Conservation (phyloP, 345 rosid genomes). For the Eucalyptus regnans region DNA sequence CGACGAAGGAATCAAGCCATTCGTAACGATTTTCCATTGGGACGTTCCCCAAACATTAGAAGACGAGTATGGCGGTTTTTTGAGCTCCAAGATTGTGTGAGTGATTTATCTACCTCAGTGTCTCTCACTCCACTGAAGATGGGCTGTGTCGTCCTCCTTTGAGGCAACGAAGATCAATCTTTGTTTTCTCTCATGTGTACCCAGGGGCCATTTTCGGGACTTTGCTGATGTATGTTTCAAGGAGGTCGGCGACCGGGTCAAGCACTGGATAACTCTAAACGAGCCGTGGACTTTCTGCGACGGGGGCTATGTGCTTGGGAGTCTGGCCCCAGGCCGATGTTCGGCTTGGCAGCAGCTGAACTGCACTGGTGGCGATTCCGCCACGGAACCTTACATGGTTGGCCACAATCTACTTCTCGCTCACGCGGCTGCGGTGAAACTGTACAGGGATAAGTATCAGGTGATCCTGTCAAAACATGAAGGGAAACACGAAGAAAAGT, state of each 20-base stretch:
- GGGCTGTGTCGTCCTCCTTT: too few relatives aligned
- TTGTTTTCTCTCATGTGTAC: not conserved
- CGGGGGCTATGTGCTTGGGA: conserved; percentile 7
- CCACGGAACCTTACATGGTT: conserved; percentile 27
- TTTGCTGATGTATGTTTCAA: conserved; percentile 19
- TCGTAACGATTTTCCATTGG: conserved; percentile 28
- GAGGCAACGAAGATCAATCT: not conserved
- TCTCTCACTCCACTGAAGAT: not conserved
- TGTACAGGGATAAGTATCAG: conserved; percentile 16
- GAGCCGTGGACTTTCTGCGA: not conserved
- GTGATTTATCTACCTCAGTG: not conserved
- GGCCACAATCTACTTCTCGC: conserved; percentile 28
- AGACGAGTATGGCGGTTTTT: conserved; percentile 25
- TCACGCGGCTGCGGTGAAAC: conserved; percentile 27
- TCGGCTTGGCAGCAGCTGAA: conserved; percentile 11
- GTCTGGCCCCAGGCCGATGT: conserved; percentile 18
- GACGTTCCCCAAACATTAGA: conserved; percentile 26
- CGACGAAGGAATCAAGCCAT: conserved; percentile 15
- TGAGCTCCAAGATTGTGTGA: conserved; percentile 21
- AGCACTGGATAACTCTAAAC: conserved; percentile 35
- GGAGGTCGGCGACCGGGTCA: conserved; percentile 29
- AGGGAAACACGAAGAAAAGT: too few relatives aligned
- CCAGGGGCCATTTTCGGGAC: conserved; percentile 23
- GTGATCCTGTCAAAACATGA: too few relatives aligned
- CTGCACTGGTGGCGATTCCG: conserved; percentile 28